Base-by-base conservation (phyloP, 2,329 filamentous ascomycete species). In the Neofusicoccum sp. region DNA sequence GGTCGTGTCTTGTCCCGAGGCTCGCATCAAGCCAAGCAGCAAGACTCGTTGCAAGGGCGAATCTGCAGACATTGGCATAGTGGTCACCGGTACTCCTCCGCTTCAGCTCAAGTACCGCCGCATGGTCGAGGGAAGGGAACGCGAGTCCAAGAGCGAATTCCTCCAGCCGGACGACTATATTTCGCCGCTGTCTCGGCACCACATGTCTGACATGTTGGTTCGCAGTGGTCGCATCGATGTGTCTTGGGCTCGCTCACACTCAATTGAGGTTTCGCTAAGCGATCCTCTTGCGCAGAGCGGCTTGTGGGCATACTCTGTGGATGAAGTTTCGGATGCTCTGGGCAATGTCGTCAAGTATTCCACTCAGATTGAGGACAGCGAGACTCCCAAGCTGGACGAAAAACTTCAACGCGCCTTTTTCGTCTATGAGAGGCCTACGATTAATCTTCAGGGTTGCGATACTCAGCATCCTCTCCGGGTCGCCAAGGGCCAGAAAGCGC, bases 71-170 rank as follows among this genome's bases (percentile, higher is more conserved):
- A 79, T 98, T 47, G 84, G 87, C 16, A 80, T 99, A 56, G 87
- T 93, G 68, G 91, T 97, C 3, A 83, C 89, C 65, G 95, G 95
- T 16, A 96, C 92, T 0, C 91, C 96, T 2, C 95, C 95, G 3
- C 80, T 99, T 65, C 93, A 93, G 72, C 90, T 99, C 67, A 90
- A 91, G 67, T 99, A 99, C 75, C 95, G 91, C 68, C 89, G 92
- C 58, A 88, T 87, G 6, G 87, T 96, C 67, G 96, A 98, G 67
- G 86, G 87, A 63, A 88, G 90, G 65, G 87, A 96, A 65, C 87
- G 88, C 67, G 90, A 90, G 63, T 91, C 93, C 64, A 68, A 73
- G 41, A 93, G 96, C 67, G 93, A 98, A 75, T 96, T 91, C 69
- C 86, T 99, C 45, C 93, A 96, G 68, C 93, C 95, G 0, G 92